These are phyloP conservation scores for Alternaria incomplexa DNA, from an alignment of 2,329 filamentous ascomycete species.

Conservation along the genomic window DNA sequence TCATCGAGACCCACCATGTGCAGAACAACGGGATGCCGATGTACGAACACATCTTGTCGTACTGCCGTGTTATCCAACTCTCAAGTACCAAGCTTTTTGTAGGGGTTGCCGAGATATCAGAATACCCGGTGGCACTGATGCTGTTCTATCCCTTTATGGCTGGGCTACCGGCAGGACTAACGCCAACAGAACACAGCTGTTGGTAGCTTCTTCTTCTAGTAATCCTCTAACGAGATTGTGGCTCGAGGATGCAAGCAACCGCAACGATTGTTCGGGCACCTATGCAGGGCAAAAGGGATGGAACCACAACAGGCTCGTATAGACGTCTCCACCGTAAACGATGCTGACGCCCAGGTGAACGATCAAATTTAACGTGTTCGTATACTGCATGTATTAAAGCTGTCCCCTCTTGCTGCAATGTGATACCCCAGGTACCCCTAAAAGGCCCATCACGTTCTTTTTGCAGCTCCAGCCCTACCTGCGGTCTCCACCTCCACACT, in stretches of 20 bases:
- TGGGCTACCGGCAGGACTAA: background rate
- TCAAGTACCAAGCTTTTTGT: background rate
- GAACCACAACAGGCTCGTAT: background rate
- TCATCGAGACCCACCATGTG: background rate
- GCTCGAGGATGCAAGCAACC: background rate
- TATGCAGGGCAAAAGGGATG: background rate
- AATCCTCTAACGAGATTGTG: background rate
- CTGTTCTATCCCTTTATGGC: background rate
- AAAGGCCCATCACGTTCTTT: constrained; percentile 5
- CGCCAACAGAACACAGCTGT: background rate
- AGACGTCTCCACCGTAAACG: background rate
- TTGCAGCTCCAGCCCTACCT: background rate
- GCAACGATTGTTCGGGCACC: background rate
- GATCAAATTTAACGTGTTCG: background rate
- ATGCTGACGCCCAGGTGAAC: background rate
- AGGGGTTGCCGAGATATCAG: background rate
- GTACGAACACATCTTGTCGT: background rate
- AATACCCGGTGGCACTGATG: background rate
- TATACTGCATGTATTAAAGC: background rate
- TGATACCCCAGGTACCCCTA: constrained; percentile 1
- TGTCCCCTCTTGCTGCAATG: background rate
- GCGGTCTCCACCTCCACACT: background rate
- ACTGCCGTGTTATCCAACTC: background rate
- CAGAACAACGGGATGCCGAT: background rate
- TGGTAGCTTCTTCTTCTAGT: background rate